Base-by-base conservation (phyloP, 2,329 filamentous ascomycete species). In the Fusarium sp. region DNA sequence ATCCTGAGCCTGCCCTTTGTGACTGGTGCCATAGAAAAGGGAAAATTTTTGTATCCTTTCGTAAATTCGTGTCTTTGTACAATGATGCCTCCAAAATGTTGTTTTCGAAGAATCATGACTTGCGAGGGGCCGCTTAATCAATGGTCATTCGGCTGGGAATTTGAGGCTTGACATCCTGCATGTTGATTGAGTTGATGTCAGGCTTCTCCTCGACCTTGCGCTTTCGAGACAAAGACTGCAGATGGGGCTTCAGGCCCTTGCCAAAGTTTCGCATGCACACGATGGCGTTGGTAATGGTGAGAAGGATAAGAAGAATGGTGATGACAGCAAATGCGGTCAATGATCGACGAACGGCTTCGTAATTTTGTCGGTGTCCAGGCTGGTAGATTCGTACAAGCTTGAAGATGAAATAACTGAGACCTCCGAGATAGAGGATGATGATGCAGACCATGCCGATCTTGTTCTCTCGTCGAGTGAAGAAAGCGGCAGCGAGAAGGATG, bases 341-440 rank as follows among this genome's bases (percentile, higher is more conserved):
- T 21, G 93, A 96, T 79, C 93, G 93, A 70, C 92, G 90, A 42
- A 96, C 96, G 9, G 96, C 92, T 58, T 87, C 81, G 85, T 98
- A 99, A 73, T 90, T 87, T 3, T 81, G 61, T 58, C 80, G 81
- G 75, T 90, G 89, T 47, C 81, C 81, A 16, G 89, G 85, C 76
- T 93, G 90, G 83, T 97, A 99, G 90, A 99, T 99, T 81, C 96
- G 94, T 67, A 96, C 93, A 61, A 99, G 90, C 88, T 99, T 99
- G 90, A 98, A 99, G 80, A 97, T 89, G 86, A 99, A 99, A 86
- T 98, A 99, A 64, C 92, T 94, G 74, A 98, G 89, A 43, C 92
- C 96, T 71, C 93, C 94, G 74, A 97, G 91, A 84, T 97, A 98
- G 64, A 98, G 88, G 59, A 95, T 85, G 77, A 98, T 96, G 79